Evolutionary conservation across 208 protist genomes (phyloP).

Genomic region (Acanthamoeba royreba): DNA sequence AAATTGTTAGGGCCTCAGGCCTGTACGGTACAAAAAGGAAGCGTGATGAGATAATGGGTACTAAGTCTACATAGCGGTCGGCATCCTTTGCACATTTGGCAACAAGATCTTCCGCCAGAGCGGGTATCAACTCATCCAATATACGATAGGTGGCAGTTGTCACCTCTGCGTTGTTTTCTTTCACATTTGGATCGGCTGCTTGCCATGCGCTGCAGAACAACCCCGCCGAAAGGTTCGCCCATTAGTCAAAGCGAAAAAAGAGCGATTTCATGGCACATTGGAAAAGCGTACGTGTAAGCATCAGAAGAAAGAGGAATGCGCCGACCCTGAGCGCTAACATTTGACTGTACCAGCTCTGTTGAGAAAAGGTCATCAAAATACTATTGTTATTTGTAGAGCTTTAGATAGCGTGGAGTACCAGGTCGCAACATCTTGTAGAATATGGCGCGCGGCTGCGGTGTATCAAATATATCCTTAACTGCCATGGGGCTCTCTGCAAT

Average conservation of each 20-base stretch:
- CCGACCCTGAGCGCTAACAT: background rate
- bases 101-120: background rate
- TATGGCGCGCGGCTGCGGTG: background rate
- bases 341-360: background rate
- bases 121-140: background rate
- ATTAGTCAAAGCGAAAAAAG: no score
- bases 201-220: background rate
- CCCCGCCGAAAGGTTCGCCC: background rate
- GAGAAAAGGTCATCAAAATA: no score
- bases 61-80: background rate
- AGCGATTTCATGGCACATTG: no score
- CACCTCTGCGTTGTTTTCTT: background rate
- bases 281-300: conserved; percentile 2
- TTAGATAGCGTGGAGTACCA: no score
- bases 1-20: no score
- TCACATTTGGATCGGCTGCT: background rate
- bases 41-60: background rate
- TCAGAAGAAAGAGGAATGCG: background rate
- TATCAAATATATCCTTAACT: background rate
- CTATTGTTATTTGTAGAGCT: no score
- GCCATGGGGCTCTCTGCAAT: background rate
- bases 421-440: conserved; percentile 43
- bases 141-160: background rate
- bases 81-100: background rate
- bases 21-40: no score